A percentile compares a stretch with the other conserved stretches of the same genome.
phyloP scores from a whole-genome alignment of 441 rosid species.

The Euphorbia corollata region DNA sequence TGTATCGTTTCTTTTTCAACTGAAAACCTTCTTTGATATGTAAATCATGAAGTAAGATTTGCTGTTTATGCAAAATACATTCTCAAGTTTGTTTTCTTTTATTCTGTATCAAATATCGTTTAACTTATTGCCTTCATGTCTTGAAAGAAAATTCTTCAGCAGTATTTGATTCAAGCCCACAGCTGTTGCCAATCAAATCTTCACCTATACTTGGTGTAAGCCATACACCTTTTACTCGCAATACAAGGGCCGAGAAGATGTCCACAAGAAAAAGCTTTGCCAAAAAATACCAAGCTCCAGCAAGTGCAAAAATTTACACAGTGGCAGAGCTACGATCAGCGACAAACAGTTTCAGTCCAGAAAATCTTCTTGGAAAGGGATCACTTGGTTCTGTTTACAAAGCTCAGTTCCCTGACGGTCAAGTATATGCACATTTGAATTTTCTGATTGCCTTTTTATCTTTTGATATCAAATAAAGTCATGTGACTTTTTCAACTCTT shows the following conservation, averaged over 20 bases:
- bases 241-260: constrained; percentile 33
- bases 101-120: not conserved
- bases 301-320: constrained; percentile 48
- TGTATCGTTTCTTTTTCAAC: not conserved
- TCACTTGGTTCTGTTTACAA: constrained; percentile 88
- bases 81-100: not conserved
- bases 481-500: constrained; percentile 4
- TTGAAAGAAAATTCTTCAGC: constrained; percentile 29
- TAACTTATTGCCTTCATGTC: constrained; percentile 13
- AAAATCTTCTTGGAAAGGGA: constrained; percentile 74
- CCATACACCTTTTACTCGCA: constrained; percentile 28
- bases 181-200: constrained; percentile 34
- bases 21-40: not conserved
- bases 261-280: constrained; percentile 51
- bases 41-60: not conserved
- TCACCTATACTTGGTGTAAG: constrained; percentile 34
- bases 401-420: constrained; percentile 71
- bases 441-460: constrained; percentile 3
- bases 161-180: constrained; percentile 49
- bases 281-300: constrained; percentile 38
- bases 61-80: not conserved
- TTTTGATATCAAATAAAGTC: not conserved
- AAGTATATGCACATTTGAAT: constrained; percentile 33
- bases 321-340: constrained; percentile 73
- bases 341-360: constrained; percentile 67